Base-by-base conservation (phyloP, 108 stramenopile genomes). In the Schizochytrium sp. region DNA sequence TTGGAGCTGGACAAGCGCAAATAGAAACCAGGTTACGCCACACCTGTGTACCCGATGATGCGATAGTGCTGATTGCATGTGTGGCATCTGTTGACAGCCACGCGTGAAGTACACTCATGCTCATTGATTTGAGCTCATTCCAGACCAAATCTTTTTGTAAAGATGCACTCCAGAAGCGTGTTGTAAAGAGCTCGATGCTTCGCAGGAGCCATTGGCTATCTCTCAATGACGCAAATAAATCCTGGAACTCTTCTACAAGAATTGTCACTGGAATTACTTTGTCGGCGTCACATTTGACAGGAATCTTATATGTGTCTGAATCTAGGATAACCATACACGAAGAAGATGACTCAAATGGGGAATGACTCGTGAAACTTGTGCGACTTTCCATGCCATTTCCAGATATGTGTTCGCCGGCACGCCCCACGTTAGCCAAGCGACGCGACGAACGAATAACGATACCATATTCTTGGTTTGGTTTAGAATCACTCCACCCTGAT, bases 61-160 rank as follows among this genome's bases (percentile, higher is more conserved):
- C 76, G 28, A 83, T 83, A 5, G 47, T 55, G 7, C 28, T 47
- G 55, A 83, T 83, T 42, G 76, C 76, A n/a, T 83, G 76, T 28
- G 50, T 13, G 5, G 76, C 50, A 55, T 83, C 76, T 2, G 76
- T 83, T 10, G 76, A 83, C 50, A 83, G 47, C 76, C 76, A 83
- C 10, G 76, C 76, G 53, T 83, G 76, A n/a, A 83, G 47, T 15
- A 83, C 76, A 53, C 76, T 83, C 76, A 83, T 83, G 15, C 50
- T 55, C 76, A 83, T 55, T 47, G 76, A 40, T 28, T 55, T 49
- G 15, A 83, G 76, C 3, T 83, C 76, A 28, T 40, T 83, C 76
- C 76, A 83, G 8, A 83, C 76, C 76, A 83, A 50, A 55, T 83
- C 76, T 5, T 28, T 47, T 40, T 83, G 76, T 53, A 83, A 83